These are phyloP conservation scores for Russula olivacea DNA, from an alignment of 768 basidiomycete species.

Conservation along the genomic window DNA sequence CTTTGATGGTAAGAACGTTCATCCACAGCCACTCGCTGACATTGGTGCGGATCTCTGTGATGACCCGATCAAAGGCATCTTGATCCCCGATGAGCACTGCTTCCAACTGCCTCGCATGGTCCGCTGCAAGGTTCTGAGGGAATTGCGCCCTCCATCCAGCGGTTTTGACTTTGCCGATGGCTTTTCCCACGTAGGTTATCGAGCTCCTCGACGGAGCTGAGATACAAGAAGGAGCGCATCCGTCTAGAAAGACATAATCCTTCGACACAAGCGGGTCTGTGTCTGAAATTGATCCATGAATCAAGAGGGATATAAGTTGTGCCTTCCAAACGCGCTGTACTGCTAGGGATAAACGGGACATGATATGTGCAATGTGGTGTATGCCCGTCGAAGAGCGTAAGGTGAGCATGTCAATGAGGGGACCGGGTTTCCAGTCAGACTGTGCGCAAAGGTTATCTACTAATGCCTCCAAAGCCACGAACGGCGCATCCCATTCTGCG, in stretches of 20 bases:
- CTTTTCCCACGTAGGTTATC: conserved; percentile 81
- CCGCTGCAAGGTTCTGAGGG: conserved; percentile 56
- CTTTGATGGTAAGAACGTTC: conserved; percentile 76
- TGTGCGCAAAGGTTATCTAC: conserved; percentile 55
- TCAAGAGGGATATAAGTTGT: conserved; percentile 74
- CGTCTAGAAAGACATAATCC: conserved; percentile 52
- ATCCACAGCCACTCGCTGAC: conserved; percentile 94
- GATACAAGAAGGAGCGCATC: conserved; percentile 70
- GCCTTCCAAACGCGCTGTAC: conserved; percentile 81
- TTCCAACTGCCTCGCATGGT: conserved; percentile 61
- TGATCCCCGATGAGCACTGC: conserved; percentile 68
- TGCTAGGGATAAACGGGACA: conserved; percentile 61
- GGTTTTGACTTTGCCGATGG: conserved; percentile 75
- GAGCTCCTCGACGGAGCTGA: conserved; percentile 69
- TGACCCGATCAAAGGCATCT: conserved; percentile 67
- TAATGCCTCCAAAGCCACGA: conserved; percentile 63
- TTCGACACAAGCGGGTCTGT: conserved; percentile 63
- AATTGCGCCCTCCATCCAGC: conserved; percentile 76
- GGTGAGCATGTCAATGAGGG: conserved; percentile 73
- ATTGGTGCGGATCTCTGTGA: conserved; percentile 68
- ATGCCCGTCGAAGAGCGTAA: conserved; percentile 72
- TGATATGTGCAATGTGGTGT: conserved; percentile 64
- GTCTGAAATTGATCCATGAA: conserved; percentile 64
- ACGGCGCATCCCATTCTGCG: conserved; percentile 82
- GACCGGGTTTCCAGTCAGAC: conserved; percentile 62